A percentile compares a stretch with the other conserved stretches of the same genome.
Evolutionary conservation across 1,284 basidiomycete genomes (phyloP).

Genomic region (Heterobasidion annosum): DNA sequence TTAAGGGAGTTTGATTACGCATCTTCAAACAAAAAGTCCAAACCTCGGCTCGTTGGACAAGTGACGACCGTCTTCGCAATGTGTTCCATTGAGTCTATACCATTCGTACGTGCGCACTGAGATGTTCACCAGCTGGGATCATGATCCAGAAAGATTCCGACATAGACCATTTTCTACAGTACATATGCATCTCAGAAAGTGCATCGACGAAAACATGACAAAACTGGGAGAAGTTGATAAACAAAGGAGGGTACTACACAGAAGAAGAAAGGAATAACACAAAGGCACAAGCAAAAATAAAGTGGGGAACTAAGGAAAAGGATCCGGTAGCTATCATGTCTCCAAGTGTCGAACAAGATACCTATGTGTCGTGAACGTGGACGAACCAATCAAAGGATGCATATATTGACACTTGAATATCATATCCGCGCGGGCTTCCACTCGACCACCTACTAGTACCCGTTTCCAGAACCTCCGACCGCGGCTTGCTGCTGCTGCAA

Average conservation of each 20-base stretch:
- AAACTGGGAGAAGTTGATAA: background rate
- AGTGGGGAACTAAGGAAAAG: background rate
- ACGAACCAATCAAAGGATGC: background rate
- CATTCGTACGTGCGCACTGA: too few species aligned
- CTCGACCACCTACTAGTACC: background rate
- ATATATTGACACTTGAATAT: background rate
- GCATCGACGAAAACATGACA: background rate
- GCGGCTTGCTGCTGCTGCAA: conserved; percentile 37
- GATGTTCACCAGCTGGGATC: too few species aligned
- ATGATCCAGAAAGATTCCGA: background rate
- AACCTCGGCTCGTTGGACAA: too few species aligned
- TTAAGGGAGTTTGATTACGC: too few species aligned
- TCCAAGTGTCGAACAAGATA: too few species aligned
- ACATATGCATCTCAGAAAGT: background rate
- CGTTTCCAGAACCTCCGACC: background rate
- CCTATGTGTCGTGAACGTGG: too few species aligned
- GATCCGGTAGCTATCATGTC: too few species aligned
- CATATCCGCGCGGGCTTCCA: background rate
- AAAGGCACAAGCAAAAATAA: background rate
- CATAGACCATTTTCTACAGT: background rate
- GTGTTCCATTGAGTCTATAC: too few species aligned
- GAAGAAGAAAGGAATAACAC: background rate
- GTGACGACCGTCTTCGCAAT: too few species aligned
- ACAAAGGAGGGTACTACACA: background rate
- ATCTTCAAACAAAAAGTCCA: too few species aligned